Evolutionary conservation across 805 yeast species (phyloP), one percentile per base, ranked within the genome.

Genomic region (Lachancea quebecensis): DNA sequence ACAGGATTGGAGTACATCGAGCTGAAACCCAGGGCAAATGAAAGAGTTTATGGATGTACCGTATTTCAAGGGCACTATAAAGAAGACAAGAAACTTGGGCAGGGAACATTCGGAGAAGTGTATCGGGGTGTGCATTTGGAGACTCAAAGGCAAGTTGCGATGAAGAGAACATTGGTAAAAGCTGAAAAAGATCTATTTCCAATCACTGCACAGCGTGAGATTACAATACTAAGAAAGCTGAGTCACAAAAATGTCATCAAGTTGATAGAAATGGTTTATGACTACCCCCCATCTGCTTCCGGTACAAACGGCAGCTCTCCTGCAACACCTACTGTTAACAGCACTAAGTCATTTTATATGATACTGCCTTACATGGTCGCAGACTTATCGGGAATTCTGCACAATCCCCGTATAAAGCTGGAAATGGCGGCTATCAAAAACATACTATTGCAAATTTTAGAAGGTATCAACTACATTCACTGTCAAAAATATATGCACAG

Each of bases 171-270:
- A 39, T 69, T 89, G n/a, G 74, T 85, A 21, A 66, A 63, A 47
- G 64, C 66, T 11, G 64, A 64, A 34, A 58, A 60, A 31, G 70
- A 70, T 42, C 84, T 86, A 31, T 89, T 91, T 59, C 98, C 99
- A 1, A 81, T 93, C 25, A 93, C 99, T 0, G 96, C 98, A 1
- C 78, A 90, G 65, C 75, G 99, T 50, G 99, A 93, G 59, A 89
- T 91, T 47, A 77, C 82, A 14, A 86, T 89, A 17, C 70, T 93
- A 64, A 87, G 86, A 64, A 71, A 73, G 40, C 68, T 93, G 41
- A 62, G 72, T 43, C 87, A 91, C 60, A 65, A 69, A 25, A 87
- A 93, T 61, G 76, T 91, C 14, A 71, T 93, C 18, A 87, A 82
- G 50, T 71, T 93, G 35, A 59, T 84, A 10, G 97, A 89, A 51